These are phyloP conservation scores for Phytophthora tentaculata DNA, from an alignment of 352 stramenopile genomes.

Conservation along the genomic window DNA sequence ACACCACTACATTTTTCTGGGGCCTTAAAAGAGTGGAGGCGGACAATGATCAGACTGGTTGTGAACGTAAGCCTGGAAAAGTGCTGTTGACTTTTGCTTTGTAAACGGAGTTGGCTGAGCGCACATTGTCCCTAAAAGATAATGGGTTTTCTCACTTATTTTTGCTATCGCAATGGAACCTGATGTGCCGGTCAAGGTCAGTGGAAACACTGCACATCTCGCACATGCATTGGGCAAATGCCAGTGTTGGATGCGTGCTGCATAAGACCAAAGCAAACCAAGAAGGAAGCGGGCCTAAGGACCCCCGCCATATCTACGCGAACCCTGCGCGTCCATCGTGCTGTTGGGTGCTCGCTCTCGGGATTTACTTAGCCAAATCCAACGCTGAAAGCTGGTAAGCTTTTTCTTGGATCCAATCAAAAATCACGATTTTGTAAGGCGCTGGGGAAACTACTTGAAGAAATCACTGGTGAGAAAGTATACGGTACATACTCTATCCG, in stretches of 20 bases:
- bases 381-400: background rate
- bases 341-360: background rate
- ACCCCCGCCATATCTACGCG: too few species aligned
- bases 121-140: background rate
- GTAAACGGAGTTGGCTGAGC: slow-evolving; percentile 1
- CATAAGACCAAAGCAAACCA: slow-evolving; percentile 1
- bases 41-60: background rate
- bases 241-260: too few species aligned
- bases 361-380: slow-evolving; percentile 2
- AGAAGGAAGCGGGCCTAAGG: slow-evolving; percentile 11
- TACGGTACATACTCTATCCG: slow-evolving; percentile 11
- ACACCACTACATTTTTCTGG: too few species aligned
- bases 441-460: background rate
- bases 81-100: slow-evolving; percentile 11
- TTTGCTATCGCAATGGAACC: too few species aligned
- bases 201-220: too few species aligned
- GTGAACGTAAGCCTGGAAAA: background rate
- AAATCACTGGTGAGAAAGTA: background rate
- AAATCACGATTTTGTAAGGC: slow-evolving; percentile 3
- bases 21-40: background rate
- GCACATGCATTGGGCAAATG: too few species aligned
- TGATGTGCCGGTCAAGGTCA: too few species aligned
- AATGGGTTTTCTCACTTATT: slow-evolving; percentile 3
- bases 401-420: slow-evolving; percentile 5
- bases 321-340: slow-evolving; percentile 6